Base-by-base conservation (phyloP, 83 land plant genomes). In the Picea abies region DNA sequence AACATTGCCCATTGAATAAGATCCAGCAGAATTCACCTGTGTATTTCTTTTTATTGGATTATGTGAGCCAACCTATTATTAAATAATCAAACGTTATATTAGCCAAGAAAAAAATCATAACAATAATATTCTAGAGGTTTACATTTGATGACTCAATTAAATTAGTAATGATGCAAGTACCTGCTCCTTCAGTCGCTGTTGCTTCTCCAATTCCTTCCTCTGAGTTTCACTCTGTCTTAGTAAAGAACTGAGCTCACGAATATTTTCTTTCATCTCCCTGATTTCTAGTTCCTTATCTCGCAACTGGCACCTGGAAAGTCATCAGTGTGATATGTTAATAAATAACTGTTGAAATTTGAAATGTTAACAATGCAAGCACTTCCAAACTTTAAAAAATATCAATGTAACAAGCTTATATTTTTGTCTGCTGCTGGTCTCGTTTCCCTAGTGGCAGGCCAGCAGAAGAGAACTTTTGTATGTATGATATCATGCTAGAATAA, bases 201-300 rank as follows among this genome's bases (percentile, higher is more conserved):
- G 84, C 58, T 79, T 89, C 65, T 88, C 83, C 56, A 89, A 63
- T 26, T 94, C 95, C 60, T 76, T 81, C 71, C 89, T 86, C 5
- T 90, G 94, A 22, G 75, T 69, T 63, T 96, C 96, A 25, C 90
- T 75, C 76, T 97, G 91, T 81, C 86, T 90, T 14, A 88, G 65
- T 62, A 83, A 22, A 65, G 84, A 79, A 60, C 79, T 85, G 62
- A 96, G 86, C 68, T 98, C 97, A 58, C 82, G 84, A 41, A 93
- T 83, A 70, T 84, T 90, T 58, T 92, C 84, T 80, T 90, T 94
- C 79, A 91, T 88, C 76, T 94, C 99, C 78, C 88, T 86, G 85
- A 84, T 81, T 62, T 86, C 90, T 60, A 86, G 82, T 79, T 98
- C 97, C 71, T 81, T 91, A 80, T 94, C 97, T 66, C 89, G 85